These are phyloP conservation scores for Sporothrix mexicana DNA, from an alignment of 2,329 filamentous ascomycete genomes.

Conservation along the genomic window DNA sequence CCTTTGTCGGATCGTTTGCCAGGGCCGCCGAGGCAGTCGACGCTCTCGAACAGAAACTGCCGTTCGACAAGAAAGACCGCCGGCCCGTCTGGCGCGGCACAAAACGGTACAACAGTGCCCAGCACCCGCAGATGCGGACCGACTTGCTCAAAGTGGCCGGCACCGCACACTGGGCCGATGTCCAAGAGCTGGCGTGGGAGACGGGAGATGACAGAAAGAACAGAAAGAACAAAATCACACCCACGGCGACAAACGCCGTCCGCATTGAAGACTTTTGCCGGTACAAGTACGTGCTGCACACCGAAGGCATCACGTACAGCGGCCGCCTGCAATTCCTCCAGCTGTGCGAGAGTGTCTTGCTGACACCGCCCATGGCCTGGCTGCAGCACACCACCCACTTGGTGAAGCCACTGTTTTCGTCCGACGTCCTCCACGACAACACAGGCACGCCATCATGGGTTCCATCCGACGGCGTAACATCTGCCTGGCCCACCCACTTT, in stretches of 20 bases:
- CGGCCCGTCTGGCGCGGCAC: slow-evolving; percentile 58
- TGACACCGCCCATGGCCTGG: slow-evolving; percentile 52
- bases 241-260: slow-evolving; percentile 50
- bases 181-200: slow-evolving; percentile 47
- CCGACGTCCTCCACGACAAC: not conserved
- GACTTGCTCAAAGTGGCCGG: slow-evolving; percentile 48
- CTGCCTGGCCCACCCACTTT: slow-evolving; percentile 48
- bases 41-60: slow-evolving; percentile 45
- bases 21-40: slow-evolving; percentile 47
- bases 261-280: slow-evolving; percentile 57
- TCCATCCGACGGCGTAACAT: not conserved
- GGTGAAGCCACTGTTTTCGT: slow-evolving; percentile 47
- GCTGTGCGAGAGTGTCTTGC: slow-evolving; percentile 51
- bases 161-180: slow-evolving; percentile 55
- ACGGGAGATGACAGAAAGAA: slow-evolving; percentile 44
- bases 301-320: slow-evolving; percentile 56
- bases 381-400: slow-evolving; percentile 55
- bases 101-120: slow-evolving; percentile 49
- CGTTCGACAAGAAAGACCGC: slow-evolving; percentile 47
- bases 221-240: slow-evolving; percentile 42
- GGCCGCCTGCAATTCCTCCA: slow-evolving; percentile 55
- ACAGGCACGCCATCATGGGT: not conserved
- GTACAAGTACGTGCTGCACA: slow-evolving; percentile 55
- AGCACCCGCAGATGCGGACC: slow-evolving; percentile 48
- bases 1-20: slow-evolving; percentile 26